Percentiles rank a stretch among this genome's conserved stretches.
Evolutionary conservation across 225 moss, liverwort and hornwort genomes (phyloP).

Genomic region (Pseudoscleropodium purum): DNA sequence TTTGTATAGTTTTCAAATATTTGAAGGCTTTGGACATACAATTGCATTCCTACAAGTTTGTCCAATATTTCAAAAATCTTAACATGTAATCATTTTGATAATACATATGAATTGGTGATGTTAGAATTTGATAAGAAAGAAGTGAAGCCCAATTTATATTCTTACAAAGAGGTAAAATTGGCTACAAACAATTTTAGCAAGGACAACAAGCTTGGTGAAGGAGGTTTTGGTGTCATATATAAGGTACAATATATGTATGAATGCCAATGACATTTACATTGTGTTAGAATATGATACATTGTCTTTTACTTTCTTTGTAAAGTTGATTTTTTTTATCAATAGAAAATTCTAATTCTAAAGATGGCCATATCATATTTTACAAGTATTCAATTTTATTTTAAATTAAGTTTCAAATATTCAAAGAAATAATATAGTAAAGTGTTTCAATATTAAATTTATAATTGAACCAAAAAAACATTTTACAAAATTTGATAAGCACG

Average conservation of each 20-base stretch:
- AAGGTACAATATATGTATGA: background rate
- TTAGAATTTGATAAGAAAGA: background rate
- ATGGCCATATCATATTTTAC: background rate
- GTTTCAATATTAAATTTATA: background rate
- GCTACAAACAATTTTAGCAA: background rate
- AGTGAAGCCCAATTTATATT: background rate
- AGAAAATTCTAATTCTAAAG: background rate
- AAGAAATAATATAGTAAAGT: background rate
- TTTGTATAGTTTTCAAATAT: background rate
- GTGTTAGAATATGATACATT: background rate
- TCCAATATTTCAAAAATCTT: fast-evolving
- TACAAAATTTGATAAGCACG: background rate
- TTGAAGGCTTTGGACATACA: background rate
- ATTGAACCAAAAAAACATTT: background rate
- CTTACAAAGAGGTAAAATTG: background rate
- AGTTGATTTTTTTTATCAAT: background rate
- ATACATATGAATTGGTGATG: background rate
- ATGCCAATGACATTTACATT: background rate
- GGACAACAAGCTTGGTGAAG: background rate
- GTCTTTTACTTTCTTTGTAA: background rate
- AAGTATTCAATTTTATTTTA: background rate
- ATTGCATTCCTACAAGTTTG: fast-evolving
- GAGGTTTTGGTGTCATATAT: background rate
- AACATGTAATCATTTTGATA: too few species aligned
- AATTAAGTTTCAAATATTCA: background rate